Percentiles rank a stretch among this genome's conserved stretches.
Conservation (phyloP, 768 basidiomycete genomes). For the Hygrophorus russula region DNA sequence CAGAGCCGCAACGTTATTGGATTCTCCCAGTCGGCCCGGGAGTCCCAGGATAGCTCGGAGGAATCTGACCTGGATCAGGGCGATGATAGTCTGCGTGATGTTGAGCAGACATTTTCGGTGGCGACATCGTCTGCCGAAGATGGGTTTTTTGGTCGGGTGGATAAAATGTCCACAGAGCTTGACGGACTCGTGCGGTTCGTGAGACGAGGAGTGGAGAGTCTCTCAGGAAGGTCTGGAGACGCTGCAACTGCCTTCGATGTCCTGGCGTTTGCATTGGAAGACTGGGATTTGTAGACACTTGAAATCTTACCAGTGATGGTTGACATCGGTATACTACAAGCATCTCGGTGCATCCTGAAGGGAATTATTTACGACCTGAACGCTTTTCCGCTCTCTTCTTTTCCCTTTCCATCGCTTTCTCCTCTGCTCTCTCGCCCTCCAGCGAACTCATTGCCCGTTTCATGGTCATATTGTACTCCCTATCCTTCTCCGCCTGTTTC, state of each 20-base stretch:
- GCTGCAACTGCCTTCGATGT: constrained; percentile 56
- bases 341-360: too few relatives aligned
- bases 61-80: constrained; percentile 27
- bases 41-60: constrained; percentile 30
- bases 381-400: constrained; percentile 69
- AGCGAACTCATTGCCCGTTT: constrained; percentile 67
- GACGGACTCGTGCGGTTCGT: constrained; percentile 64
- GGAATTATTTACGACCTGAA: constrained; percentile 54
- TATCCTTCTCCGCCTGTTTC: constrained; percentile 79
- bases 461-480: constrained; percentile 70
- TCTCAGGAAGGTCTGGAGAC: constrained; percentile 51
- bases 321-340: too few relatives aligned
- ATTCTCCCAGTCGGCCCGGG: constrained; percentile 33
- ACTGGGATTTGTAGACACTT: constrained; percentile 59
- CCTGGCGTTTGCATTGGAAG: constrained; percentile 66
- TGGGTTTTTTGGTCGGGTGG: constrained; percentile 37
- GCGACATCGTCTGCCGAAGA: constrained; percentile 30
- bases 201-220: constrained; percentile 54
- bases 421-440: constrained; percentile 85
- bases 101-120: constrained; percentile 31
- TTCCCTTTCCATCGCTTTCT: constrained; percentile 84
- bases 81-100: constrained; percentile 16
- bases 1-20: constrained; percentile 50
- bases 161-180: constrained; percentile 57
- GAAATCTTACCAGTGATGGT: neutral